These are phyloP conservation scores for Aspergillus awamori DNA, from an alignment of 2,329 filamentous ascomycete species.

Conservation along the genomic window DNA sequence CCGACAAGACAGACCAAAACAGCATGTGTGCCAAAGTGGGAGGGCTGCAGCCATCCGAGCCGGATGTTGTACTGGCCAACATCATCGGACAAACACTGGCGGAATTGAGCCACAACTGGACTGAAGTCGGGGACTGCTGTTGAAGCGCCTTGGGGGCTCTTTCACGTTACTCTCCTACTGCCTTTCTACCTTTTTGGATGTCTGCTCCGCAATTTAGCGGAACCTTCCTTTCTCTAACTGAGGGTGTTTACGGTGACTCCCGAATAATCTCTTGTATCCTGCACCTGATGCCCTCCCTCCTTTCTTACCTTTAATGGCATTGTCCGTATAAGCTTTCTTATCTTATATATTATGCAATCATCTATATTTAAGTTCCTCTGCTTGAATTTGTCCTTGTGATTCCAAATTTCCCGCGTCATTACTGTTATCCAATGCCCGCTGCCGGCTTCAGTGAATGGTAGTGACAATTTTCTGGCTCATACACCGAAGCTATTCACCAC, in stretches of 20 bases:
- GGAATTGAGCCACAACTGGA: constrained; percentile 12
- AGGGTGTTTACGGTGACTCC: not conserved
- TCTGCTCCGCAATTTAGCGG: not conserved
- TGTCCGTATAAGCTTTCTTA: not conserved
- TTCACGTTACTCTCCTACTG: constrained; percentile 3
- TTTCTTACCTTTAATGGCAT: not conserved
- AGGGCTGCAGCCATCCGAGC: constrained; percentile 29
- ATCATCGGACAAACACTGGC: constrained; percentile 28
- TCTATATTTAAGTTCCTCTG: not conserved
- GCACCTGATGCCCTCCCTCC: not conserved
- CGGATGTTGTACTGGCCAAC: constrained; percentile 28
- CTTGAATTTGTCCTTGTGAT: too few species aligned
- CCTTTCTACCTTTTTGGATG: not conserved
- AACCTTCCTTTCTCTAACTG: not conserved
- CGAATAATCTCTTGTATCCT: constrained; percentile 1
- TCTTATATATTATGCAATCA: not conserved
- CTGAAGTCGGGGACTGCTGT: constrained; percentile 5
- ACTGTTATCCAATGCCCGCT: constrained; percentile 10
- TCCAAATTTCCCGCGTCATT: too few species aligned
- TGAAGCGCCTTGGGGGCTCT: not conserved
- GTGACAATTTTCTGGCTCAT: constrained; percentile 8
- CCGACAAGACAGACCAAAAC: constrained; percentile 12
- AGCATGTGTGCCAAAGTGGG: constrained; percentile 14
- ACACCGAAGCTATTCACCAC: constrained; percentile 11
- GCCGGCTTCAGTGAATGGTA: constrained; percentile 18